Conservation (phyloP, 2,329 filamentous ascomycete genomes). For the Ilyonectria robusta region DNA sequence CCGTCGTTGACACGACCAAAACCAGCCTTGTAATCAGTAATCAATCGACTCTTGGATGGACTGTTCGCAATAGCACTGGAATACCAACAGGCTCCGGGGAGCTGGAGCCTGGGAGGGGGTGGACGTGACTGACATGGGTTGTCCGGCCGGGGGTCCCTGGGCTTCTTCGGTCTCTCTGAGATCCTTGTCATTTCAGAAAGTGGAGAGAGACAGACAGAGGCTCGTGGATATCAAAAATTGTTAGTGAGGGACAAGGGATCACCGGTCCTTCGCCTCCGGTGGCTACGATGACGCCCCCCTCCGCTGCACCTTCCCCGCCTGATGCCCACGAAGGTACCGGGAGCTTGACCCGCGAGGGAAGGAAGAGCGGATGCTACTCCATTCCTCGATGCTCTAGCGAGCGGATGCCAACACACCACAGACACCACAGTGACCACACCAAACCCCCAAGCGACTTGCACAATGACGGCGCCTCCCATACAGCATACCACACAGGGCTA, state of each 20-base stretch:
- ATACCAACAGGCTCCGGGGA: slow-evolving; percentile 17
- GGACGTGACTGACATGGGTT: slow-evolving; percentile 24
- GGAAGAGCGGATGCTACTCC: slow-evolving; percentile 5
- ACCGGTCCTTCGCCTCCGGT: slow-evolving; percentile 29
- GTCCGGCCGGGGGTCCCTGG: slow-evolving; percentile 22
- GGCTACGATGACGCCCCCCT: slow-evolving; percentile 35
- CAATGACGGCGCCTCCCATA: slow-evolving; percentile 3
- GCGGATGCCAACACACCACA: slow-evolving; percentile 20
- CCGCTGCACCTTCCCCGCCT: slow-evolving; percentile 17
- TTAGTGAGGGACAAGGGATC: slow-evolving; percentile 43
- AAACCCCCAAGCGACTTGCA: slow-evolving; percentile 7
- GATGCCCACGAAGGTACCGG: slow-evolving; percentile 35
- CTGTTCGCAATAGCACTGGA: slow-evolving; percentile 16
- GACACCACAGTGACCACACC: neutral
- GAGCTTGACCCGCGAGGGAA: slow-evolving; percentile 12
- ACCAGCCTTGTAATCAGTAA: neutral
- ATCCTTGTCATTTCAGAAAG: slow-evolving; percentile 18
- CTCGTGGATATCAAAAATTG: slow-evolving; percentile 42
- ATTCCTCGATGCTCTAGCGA: slow-evolving; percentile 1
- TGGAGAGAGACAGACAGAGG: slow-evolving; percentile 32
- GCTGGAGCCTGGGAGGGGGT: slow-evolving; percentile 15
- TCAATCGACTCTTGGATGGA: slow-evolving; percentile 17
- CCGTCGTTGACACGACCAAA: slow-evolving; percentile 1
- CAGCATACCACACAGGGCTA: slow-evolving; percentile 3
- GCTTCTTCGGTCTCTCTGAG: slow-evolving; percentile 13